These are phyloP conservation scores for Amanita subjunquillea DNA, from an alignment of 768 basidiomycete species.

Conservation along the genomic window DNA sequence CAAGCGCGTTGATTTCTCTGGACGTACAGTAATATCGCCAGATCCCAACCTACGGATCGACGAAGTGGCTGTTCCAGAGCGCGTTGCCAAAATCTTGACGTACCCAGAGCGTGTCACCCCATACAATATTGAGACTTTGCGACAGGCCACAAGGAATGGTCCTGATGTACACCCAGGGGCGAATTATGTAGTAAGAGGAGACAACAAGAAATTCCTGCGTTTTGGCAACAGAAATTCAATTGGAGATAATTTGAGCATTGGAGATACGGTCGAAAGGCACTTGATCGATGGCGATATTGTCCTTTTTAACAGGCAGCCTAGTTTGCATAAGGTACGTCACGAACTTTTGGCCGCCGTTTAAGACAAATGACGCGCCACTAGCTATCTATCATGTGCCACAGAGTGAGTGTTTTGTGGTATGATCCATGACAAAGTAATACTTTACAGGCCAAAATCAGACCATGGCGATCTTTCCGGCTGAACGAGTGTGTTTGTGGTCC, in stretches of 20 bases:
- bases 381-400: constrained; percentile 98
- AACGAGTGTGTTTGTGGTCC: constrained; percentile 99
- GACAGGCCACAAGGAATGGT: constrained; percentile 77
- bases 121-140: constrained; percentile 76
- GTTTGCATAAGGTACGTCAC: constrained; percentile 75
- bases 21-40: constrained; percentile 95
- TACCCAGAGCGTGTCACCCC: constrained; percentile 93
- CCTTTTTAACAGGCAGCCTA: constrained; percentile 96
- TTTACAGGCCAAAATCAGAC: constrained; percentile 73
- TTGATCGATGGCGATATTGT: constrained; percentile 93
- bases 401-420: constrained; percentile 31
- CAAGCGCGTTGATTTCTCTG: constrained; percentile 98
- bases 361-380: constrained; percentile 15
- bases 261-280: constrained; percentile 93
- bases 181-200: constrained; percentile 81
- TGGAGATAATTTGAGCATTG: constrained; percentile 74
- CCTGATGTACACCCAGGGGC: constrained; percentile 90
- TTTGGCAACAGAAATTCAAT: constrained; percentile 76
- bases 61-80: constrained; percentile 95
- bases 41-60: constrained; percentile 99
- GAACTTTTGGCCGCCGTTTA: not conserved
- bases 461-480: constrained; percentile 94
- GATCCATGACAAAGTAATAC: not conserved
- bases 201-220: constrained; percentile 83
- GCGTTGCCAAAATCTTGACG: constrained; percentile 89